Percentiles rank a stretch among this genome's conserved stretches.
Conservation (phyloP, 176 grass and related monocot species). For the Rhynchospora tenuis region DNA sequence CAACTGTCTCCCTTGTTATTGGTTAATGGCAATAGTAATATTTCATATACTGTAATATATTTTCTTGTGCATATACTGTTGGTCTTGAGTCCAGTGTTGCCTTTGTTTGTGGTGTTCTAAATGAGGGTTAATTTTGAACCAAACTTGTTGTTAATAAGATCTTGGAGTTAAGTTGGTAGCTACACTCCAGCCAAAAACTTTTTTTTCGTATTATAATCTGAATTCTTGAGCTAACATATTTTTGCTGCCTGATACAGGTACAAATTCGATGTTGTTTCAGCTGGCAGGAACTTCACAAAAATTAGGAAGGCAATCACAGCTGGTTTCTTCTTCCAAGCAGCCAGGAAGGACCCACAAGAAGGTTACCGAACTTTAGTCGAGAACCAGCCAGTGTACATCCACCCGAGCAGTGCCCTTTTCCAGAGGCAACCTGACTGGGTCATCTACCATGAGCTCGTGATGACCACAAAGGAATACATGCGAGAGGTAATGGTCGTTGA, state of each 20-base stretch:
- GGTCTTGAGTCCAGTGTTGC: background rate
- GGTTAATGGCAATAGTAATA: background rate
- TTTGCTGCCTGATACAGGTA: slow-evolving; percentile 40
- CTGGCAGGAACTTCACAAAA: slow-evolving; percentile 90
- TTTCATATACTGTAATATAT: background rate
- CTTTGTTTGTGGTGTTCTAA: background rate
- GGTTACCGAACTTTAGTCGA: slow-evolving; percentile 87
- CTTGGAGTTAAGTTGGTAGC: background rate
- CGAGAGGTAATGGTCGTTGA: slow-evolving; percentile 74
- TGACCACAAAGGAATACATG: slow-evolving; percentile 86
- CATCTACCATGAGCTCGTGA: slow-evolving; percentile 82
- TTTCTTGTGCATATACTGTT: background rate
- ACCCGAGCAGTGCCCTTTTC: slow-evolving; percentile 79
- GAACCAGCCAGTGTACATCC: slow-evolving; percentile 86
- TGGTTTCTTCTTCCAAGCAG: slow-evolving; percentile 82
- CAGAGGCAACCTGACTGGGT: slow-evolving; percentile 93
- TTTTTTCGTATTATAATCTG: background rate
- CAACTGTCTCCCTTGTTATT: background rate
- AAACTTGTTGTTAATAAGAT: background rate
- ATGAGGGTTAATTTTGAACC: background rate
- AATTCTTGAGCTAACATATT: slow-evolving; percentile 10
- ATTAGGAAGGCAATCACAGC: slow-evolving; percentile 87
- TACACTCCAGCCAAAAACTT: background rate
- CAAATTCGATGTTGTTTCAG: slow-evolving; percentile 75
- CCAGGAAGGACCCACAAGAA: slow-evolving; percentile 87